These are phyloP conservation scores for Stylosanthes scabra DNA, from an alignment of 331 rosid species.

Conservation along the genomic window DNA sequence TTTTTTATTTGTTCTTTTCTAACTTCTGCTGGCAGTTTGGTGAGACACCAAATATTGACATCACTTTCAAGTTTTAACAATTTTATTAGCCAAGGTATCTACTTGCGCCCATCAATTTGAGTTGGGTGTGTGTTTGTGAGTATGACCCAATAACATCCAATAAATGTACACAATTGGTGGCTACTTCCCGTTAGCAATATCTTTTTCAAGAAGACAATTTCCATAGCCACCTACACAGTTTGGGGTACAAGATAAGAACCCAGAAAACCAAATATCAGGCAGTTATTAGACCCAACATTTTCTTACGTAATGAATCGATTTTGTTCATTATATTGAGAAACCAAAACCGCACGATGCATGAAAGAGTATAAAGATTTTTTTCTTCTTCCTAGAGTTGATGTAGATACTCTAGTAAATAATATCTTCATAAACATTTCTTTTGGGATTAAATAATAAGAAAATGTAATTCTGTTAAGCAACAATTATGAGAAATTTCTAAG, in stretches of 20 bases:
- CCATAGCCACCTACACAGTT: too few relatives aligned
- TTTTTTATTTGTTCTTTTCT: background rate
- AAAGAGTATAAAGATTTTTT: too few relatives aligned
- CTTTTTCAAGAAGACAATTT: too few relatives aligned
- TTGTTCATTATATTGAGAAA: background rate
- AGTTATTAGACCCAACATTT: background rate
- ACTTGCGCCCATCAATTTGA: conserved; percentile 5
- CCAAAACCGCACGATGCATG: too few relatives aligned
- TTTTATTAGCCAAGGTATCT: conserved; percentile 17
- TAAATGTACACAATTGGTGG: background rate
- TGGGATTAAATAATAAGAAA: too few relatives aligned
- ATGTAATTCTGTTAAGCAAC: too few relatives aligned
- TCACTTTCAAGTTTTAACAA: conserved; percentile 26
- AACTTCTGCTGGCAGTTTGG: conserved; percentile 30
- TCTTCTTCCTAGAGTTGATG: too few relatives aligned
- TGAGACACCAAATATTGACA: conserved; percentile 25
- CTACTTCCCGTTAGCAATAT: too few relatives aligned
- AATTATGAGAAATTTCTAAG: too few relatives aligned
- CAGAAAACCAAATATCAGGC: background rate
- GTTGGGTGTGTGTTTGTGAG: conserved; percentile 25
- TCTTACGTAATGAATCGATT: background rate
- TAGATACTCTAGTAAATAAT: too few relatives aligned
- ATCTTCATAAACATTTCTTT: too few relatives aligned
- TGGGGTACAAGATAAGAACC: background rate
- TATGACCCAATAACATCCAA: conserved; percentile 38